These are phyloP conservation scores for Thermochaetoides thermophila DNA, from an alignment of 495 filamentous ascomycete genomes.

Conservation along the genomic window DNA sequence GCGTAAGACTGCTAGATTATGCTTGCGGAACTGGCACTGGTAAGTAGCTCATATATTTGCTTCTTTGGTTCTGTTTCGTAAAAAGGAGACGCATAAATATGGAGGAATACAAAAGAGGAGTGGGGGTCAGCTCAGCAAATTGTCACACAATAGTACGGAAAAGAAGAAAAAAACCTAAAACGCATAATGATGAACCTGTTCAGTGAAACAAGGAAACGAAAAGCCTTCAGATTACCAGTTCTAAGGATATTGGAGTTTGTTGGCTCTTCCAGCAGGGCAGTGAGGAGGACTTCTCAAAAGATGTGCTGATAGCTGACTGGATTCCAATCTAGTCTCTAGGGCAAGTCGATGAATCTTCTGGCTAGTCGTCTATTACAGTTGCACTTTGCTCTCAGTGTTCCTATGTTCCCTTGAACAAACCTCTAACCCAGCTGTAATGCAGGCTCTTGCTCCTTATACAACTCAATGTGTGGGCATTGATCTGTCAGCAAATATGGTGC, in stretches of 20 bases:
- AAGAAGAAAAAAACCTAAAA: too few species aligned
- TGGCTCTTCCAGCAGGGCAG: too few species aligned
- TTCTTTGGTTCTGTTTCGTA: slow-evolving; percentile 31
- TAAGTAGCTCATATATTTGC: not conserved
- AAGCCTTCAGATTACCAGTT: too few species aligned
- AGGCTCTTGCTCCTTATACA: slow-evolving; percentile 46
- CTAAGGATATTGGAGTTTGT: too few species aligned
- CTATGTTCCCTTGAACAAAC: slow-evolving; percentile 8
- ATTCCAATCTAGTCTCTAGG: slow-evolving; percentile 3
- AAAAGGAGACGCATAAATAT: not conserved
- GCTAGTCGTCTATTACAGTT: not conserved
- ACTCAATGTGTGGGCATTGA: slow-evolving; percentile 50
- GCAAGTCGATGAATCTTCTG: not conserved
- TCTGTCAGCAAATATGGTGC: slow-evolving; percentile 48
- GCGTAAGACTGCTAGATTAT: slow-evolving; percentile 54
- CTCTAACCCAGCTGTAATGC: not conserved
- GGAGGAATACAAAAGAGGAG: not conserved
- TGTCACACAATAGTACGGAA: too few species aligned
- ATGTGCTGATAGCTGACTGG: not conserved
- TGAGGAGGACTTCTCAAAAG: too few species aligned
- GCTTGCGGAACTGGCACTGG: slow-evolving; percentile 58
- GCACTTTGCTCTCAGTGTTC: not conserved
- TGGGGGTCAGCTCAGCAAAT: not conserved
- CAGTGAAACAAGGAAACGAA: too few species aligned
- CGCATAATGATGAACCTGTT: too few species aligned